phyloP scores from a whole-genome alignment of 805 yeast species.

The Saccharomyces cerevisiae region DNA sequence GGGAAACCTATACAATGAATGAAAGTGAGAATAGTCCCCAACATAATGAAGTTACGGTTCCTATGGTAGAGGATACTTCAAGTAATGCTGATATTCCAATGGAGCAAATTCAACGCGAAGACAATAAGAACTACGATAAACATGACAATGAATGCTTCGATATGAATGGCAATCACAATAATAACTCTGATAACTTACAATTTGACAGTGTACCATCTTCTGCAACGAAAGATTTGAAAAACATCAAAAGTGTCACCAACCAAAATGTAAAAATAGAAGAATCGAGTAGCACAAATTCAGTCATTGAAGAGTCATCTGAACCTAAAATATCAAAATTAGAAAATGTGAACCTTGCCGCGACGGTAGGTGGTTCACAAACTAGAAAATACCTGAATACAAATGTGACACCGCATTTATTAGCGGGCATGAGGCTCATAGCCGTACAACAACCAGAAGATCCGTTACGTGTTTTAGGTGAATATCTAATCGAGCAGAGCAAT shows the following conservation, averaged over 20 bases:
- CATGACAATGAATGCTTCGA: not conserved
- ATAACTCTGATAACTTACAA: not conserved
- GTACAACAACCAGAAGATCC: constrained; percentile 48
- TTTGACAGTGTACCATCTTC: not conserved
- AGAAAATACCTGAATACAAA: constrained; percentile 59
- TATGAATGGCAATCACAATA: not conserved
- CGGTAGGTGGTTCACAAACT: constrained; percentile 64
- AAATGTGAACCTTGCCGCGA: constrained; percentile 32
- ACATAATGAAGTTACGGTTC: not conserved
- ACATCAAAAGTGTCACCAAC: not conserved
- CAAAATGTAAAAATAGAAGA: not conserved
- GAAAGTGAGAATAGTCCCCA: not conserved
- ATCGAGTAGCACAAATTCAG: not conserved
- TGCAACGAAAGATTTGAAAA: not conserved
- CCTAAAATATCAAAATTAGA: not conserved
- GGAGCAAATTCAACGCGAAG: not conserved
- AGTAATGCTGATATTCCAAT: not conserved
- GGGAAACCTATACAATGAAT: not conserved
- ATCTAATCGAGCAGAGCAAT: constrained; percentile 36
- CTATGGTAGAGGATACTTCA: not conserved
- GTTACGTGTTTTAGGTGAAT: constrained; percentile 45
- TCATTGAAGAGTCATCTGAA: not conserved
- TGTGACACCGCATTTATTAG: constrained; percentile 53
- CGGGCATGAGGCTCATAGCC: constrained; percentile 54
- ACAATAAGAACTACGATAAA: not conserved